Evolutionary conservation across 495 filamentous ascomycete genomes (phyloP).

Genomic region (Chaetomium fimeti): DNA sequence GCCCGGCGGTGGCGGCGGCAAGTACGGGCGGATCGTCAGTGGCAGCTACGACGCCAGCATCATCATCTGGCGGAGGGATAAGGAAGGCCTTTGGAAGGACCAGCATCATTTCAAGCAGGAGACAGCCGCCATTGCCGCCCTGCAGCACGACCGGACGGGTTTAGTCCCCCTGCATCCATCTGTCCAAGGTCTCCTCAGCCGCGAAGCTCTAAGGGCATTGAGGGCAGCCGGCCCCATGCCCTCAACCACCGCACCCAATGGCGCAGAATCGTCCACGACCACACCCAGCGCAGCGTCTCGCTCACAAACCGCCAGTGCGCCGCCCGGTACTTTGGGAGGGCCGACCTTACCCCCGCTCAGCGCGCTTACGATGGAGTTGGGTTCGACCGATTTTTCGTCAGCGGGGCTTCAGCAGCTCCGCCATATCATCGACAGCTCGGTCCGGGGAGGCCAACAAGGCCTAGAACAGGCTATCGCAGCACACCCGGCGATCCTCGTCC

Average conservation of each 20-base stretch:
- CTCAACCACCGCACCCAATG: background rate
- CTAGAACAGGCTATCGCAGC: slow-evolving; percentile 45
- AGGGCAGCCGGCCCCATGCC: background rate
- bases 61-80: slow-evolving; percentile 86
- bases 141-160: slow-evolving; percentile 23
- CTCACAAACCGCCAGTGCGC: slow-evolving; percentile 13
- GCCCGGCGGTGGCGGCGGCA: slow-evolving; percentile 82
- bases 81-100: slow-evolving; percentile 75
- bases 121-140: slow-evolving; percentile 49
- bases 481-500: slow-evolving; percentile 46
- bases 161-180: slow-evolving; percentile 27
- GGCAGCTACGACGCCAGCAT: slow-evolving; percentile 95
- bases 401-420: slow-evolving; percentile 29
- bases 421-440: slow-evolving; percentile 44
- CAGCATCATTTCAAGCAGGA: slow-evolving; percentile 71
- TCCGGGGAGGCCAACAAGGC: slow-evolving; percentile 44
- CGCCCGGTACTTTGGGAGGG: slow-evolving; percentile 8
- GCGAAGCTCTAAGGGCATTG: background rate
- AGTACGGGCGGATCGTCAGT: slow-evolving; percentile 84
- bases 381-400: background rate
- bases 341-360: slow-evolving; percentile 12
- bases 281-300: slow-evolving; percentile 1
- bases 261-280: background rate
- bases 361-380: slow-evolving; percentile 12
- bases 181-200: slow-evolving; percentile 14